phyloP scores from a whole-genome alignment of 192 early-diverging fungal genomes.

The Pilobolus umbonatus region DNA sequence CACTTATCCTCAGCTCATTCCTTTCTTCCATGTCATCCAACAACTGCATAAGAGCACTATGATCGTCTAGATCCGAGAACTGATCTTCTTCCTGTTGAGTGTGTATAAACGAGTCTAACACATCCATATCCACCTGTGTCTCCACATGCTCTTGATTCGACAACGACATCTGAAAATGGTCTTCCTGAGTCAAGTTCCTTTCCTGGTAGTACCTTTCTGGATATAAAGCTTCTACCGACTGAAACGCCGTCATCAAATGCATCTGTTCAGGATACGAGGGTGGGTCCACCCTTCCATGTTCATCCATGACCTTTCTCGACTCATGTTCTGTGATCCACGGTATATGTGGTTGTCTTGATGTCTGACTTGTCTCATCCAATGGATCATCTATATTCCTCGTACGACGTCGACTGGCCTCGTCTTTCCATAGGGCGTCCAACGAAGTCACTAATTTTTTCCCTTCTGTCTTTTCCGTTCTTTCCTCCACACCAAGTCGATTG shows the following conservation, averaged over 20 bases:
- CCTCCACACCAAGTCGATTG: slow-evolving; percentile 50
- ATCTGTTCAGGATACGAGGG: too few species aligned
- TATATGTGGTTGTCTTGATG: neutral
- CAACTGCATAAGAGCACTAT: too few species aligned
- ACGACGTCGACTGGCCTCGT: slow-evolving; percentile 47
- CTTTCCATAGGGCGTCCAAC: slow-evolving; percentile 57
- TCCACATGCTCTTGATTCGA: too few species aligned
- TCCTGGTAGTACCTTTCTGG: slow-evolving; percentile 10
- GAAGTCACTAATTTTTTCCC: slow-evolving; percentile 56
- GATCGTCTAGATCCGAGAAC: too few species aligned
- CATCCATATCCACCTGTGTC: too few species aligned
- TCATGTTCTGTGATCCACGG: slow-evolving; percentile 16
- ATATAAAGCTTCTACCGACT: slow-evolving; percentile 37
- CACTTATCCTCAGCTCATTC: too few species aligned
- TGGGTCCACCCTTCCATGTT: too few species aligned
- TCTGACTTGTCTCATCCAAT: slow-evolving; percentile 7
- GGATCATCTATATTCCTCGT: neutral
- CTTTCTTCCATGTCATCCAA: too few species aligned
- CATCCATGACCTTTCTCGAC: slow-evolving; percentile 7
- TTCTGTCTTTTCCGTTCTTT: slow-evolving; percentile 25
- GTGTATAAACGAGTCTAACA: too few species aligned
- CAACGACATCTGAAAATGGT: too few species aligned
- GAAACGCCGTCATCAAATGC: slow-evolving; percentile 41
- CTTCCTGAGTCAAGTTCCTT: too few species aligned
- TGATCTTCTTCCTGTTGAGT: too few species aligned